A percentile compares a stretch with the other conserved stretches of the same genome.
phyloP scores from a whole-genome alignment of 495 filamentous ascomycete species.

The Trichoderma erinaceum region DNA sequence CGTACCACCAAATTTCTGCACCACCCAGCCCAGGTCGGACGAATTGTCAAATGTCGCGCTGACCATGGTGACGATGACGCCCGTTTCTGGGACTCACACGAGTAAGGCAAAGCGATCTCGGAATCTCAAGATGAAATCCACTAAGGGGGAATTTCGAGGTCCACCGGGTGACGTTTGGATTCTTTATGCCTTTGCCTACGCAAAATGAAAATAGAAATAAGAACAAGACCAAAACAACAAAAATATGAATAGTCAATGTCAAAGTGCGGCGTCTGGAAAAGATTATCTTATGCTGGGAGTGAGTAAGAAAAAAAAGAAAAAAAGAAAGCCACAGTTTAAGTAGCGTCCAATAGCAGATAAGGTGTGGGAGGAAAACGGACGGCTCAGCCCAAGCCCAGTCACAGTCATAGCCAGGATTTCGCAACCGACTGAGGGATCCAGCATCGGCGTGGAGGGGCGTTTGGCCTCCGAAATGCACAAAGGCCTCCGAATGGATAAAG shows the following conservation, averaged over 20 bases:
- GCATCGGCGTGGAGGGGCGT: background rate
- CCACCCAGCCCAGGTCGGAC: conserved; percentile 54
- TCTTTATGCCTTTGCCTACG: background rate
- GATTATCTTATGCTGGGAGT: background rate
- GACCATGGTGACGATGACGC: conserved; percentile 3
- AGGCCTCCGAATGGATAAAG: background rate
- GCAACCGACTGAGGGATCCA: background rate
- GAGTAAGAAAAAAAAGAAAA: background rate
- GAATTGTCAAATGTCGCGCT: conserved; percentile 25
- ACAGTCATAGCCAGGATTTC: background rate
- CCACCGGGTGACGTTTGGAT: background rate
- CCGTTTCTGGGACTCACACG: background rate
- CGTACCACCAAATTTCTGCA: conserved; percentile 81
- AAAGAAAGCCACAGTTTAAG: background rate
- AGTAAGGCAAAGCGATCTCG: conserved; percentile 1
- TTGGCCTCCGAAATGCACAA: background rate
- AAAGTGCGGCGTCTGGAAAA: background rate
- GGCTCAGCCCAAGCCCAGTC: background rate
- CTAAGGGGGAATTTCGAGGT: background rate
- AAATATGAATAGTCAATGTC: background rate
- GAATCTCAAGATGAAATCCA: background rate
- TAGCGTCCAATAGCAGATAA: background rate
- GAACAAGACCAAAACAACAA: background rate
- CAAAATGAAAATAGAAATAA: background rate
- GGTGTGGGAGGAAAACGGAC: background rate